A percentile compares a stretch with the other conserved stretches of the same genome.
These are phyloP conservation scores for Xylaria sp. DNA, from an alignment of 2,329 filamentous ascomycete genomes.

Conservation along the genomic window DNA sequence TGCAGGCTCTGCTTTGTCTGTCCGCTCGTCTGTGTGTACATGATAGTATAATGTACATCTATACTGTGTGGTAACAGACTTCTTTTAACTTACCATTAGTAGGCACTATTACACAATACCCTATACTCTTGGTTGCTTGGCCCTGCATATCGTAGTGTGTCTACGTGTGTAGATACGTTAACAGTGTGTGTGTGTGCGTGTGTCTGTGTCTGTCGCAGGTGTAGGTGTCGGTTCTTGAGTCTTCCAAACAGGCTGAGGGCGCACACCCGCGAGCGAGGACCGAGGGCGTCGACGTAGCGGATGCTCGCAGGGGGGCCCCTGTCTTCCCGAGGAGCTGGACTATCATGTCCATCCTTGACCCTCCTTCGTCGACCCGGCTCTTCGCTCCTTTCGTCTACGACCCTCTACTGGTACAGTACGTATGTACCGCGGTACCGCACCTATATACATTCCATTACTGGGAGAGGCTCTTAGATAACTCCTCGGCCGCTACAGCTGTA, in stretches of 20 bases:
- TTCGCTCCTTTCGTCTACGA: slow-evolving; percentile 24
- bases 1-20: neutral
- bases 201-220: slow-evolving; percentile 26
- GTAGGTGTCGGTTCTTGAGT: slow-evolving; percentile 28
- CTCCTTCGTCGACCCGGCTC: slow-evolving; percentile 27
- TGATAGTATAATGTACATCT: neutral
- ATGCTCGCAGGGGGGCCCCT: slow-evolving; percentile 46
- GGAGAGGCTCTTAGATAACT: slow-evolving; percentile 31
- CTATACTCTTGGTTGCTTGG: neutral
- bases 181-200: neutral
- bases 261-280: slow-evolving; percentile 11
- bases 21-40: neutral
- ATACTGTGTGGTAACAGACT: neutral
- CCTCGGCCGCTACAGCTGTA: slow-evolving; percentile 22
- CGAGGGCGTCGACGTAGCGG: slow-evolving; percentile 35
- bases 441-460: slow-evolving; percentile 34
- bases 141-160: neutral
- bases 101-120: neutral
- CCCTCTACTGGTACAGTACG: no score
- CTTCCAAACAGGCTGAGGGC: slow-evolving; percentile 23
- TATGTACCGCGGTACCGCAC: slow-evolving; percentile 24
- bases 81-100: no score
- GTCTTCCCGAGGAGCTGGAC: slow-evolving; percentile 41
- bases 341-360: slow-evolving; percentile 29
- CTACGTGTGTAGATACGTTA: neutral